phyloP scores from a whole-genome alignment of 2,329 filamentous ascomycete species.

The Penicillium decumbens region DNA sequence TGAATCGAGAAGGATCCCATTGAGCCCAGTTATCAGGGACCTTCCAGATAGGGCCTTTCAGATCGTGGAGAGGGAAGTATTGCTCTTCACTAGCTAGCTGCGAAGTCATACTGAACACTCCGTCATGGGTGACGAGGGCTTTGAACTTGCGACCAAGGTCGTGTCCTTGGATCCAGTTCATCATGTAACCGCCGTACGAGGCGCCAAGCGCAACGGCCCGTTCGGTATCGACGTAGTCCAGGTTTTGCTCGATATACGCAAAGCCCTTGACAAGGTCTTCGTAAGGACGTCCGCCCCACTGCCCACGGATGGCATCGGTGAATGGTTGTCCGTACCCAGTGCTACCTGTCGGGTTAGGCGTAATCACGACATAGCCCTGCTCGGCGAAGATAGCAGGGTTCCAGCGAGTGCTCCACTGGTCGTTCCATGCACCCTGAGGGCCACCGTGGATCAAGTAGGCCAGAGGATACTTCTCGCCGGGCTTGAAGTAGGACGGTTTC shows the following conservation, averaged over 20 bases:
- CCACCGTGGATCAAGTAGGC: slow-evolving; percentile 54
- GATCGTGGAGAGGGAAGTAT: slow-evolving; percentile 53
- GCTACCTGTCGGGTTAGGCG: slow-evolving; percentile 57
- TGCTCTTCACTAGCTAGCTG: slow-evolving; percentile 50
- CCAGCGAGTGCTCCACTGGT: slow-evolving; percentile 53
- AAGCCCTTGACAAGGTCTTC: slow-evolving; percentile 54
- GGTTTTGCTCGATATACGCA: slow-evolving; percentile 48
- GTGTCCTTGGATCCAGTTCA: slow-evolving; percentile 56
- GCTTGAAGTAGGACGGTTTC: slow-evolving; percentile 45
- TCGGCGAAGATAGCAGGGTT: slow-evolving; percentile 56
- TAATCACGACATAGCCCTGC: slow-evolving; percentile 58
- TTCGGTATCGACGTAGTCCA: slow-evolving; percentile 51
- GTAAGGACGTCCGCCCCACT: slow-evolving; percentile 54
- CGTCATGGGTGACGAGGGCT: slow-evolving; percentile 54
- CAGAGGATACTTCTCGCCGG: slow-evolving; percentile 49
- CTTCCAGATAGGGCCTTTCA: slow-evolving; percentile 50
- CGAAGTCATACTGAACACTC: slow-evolving; percentile 44
- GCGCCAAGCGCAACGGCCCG: slow-evolving; percentile 52
- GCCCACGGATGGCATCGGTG: slow-evolving; percentile 49
- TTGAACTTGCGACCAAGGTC: slow-evolving; percentile 54
- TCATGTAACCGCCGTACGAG: slow-evolving; percentile 58
- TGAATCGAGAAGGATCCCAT: slow-evolving; percentile 56
- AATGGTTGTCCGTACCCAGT: slow-evolving; percentile 54
- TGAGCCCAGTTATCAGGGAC: slow-evolving; percentile 49
- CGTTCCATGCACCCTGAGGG: slow-evolving; percentile 50